Percentiles rank a stretch among this genome's conserved stretches.
These are phyloP conservation scores for Ensete glaucum DNA, from an alignment of 176 grass and related monocot genomes.

Conservation along the genomic window DNA sequence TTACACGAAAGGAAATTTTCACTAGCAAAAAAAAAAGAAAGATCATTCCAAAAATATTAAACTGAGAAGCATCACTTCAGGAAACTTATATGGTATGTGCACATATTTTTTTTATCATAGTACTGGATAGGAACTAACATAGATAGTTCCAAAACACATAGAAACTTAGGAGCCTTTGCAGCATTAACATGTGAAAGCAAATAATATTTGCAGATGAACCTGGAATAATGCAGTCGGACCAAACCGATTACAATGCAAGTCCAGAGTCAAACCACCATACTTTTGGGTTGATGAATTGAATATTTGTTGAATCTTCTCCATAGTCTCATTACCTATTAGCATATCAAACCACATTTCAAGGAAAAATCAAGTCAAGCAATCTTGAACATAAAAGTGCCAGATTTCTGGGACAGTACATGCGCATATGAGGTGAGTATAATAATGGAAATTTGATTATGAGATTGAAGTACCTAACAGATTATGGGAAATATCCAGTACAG, in stretches of 20 bases:
- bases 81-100: not conserved
- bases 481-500: slow-evolving; percentile 91
- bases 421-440: not conserved
- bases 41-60: not conserved
- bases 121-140: not conserved
- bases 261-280: slow-evolving; percentile 87
- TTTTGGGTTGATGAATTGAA: slow-evolving; percentile 80
- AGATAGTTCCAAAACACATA: not conserved
- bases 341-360: slow-evolving; percentile 14
- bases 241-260: slow-evolving; percentile 87
- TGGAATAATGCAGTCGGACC: slow-evolving; percentile 97
- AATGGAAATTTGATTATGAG: not conserved
- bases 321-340: slow-evolving; percentile 73
- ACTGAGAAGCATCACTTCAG: not conserved
- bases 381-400: not conserved
- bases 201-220: slow-evolving; percentile 24
- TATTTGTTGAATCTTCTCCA: slow-evolving; percentile 87
- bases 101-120: not conserved
- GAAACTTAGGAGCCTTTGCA: not conserved
- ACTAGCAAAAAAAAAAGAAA: not conserved
- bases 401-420: not conserved
- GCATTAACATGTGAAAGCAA: not conserved
- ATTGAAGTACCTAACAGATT: slow-evolving; percentile 63
- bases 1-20: not conserved
- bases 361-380: not conserved